Evolutionary conservation across 257 asterid species (phyloP).

Genomic region (Thymus mandschuricus): DNA sequence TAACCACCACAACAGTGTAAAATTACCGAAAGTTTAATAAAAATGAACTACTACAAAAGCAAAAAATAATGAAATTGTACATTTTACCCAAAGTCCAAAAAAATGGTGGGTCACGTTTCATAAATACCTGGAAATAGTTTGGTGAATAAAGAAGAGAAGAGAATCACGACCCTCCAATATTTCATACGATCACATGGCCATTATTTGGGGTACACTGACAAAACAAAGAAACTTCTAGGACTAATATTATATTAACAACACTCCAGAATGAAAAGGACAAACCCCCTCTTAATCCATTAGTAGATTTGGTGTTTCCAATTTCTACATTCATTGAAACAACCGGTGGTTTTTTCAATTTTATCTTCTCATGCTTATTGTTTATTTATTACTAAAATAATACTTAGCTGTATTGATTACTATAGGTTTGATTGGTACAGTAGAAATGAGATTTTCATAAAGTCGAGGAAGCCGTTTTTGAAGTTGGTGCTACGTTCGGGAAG

Average conservation of each 20-base stretch:
- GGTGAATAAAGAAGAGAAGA: background rate
- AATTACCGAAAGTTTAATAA: too few species aligned
- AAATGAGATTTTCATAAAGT: too few species aligned
- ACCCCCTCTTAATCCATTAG: constrained; percentile 13
- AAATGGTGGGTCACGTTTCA: constrained; percentile 17
- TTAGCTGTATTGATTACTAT: constrained; percentile 9
- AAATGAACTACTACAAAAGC: too few species aligned
- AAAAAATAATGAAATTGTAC: too few species aligned
- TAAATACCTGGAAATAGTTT: constrained; percentile 21
- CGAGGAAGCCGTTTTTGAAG: too few species aligned
- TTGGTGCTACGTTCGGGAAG: too few species aligned
- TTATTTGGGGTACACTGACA: constrained; percentile 10
- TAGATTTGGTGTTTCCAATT: constrained; percentile 20
- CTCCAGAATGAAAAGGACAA: constrained; percentile 30
- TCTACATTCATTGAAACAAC: constrained; percentile 19
- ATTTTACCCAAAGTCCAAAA: constrained; percentile 10
- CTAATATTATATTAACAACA: background rate
- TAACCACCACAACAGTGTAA: too few species aligned
- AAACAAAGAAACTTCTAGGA: constrained; percentile 27
- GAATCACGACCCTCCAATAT: background rate
- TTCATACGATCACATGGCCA: constrained; percentile 8
- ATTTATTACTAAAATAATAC: background rate
- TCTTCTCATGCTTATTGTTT: background rate
- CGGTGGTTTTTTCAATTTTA: background rate
- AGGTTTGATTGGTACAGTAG: background rate